A percentile compares a stretch with the other conserved stretches of the same genome.
Conservation (phyloP, 2,329 filamentous ascomycete species). For the Epicoccum nigrum region DNA sequence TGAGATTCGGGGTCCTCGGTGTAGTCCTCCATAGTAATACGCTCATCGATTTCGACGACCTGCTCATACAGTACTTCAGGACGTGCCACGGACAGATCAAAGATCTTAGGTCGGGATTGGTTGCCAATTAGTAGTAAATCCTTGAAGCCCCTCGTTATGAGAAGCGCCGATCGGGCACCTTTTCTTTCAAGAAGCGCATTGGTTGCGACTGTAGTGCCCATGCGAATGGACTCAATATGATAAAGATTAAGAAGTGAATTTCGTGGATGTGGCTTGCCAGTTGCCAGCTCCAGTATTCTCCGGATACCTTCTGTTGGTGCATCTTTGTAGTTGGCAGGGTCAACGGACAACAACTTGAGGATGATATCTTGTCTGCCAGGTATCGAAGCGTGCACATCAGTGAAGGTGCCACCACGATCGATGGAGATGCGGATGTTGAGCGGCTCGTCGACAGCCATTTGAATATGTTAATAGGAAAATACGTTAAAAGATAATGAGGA, state of each 20-base stretch:
- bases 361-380: conserved; percentile 31
- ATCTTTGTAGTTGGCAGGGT: conserved; percentile 38
- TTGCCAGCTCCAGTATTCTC: conserved; percentile 24
- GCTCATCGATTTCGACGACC: conserved; percentile 23
- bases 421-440: conserved; percentile 6
- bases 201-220: conserved; percentile 43
- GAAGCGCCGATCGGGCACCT: conserved; percentile 34
- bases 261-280: background rate
- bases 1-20: conserved; percentile 29
- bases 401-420: conserved; percentile 29
- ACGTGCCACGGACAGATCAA: conserved; percentile 30
- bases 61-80: conserved; percentile 30
- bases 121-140: conserved; percentile 41
- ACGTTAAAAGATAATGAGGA: background rate
- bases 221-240: conserved; percentile 18
- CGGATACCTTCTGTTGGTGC: conserved; percentile 40
- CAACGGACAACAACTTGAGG: conserved; percentile 39
- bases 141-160: conserved; percentile 39
- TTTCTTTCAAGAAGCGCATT: conserved; percentile 40
- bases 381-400: conserved; percentile 31
- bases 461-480: background rate
- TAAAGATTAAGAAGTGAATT: conserved; percentile 6
- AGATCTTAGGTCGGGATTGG: conserved; percentile 41
- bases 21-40: conserved; percentile 40
- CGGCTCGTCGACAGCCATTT: conserved; percentile 5